Base-by-base conservation (phyloP, 2,329 filamentous ascomycete species). In the Fusarium staphyleae region DNA sequence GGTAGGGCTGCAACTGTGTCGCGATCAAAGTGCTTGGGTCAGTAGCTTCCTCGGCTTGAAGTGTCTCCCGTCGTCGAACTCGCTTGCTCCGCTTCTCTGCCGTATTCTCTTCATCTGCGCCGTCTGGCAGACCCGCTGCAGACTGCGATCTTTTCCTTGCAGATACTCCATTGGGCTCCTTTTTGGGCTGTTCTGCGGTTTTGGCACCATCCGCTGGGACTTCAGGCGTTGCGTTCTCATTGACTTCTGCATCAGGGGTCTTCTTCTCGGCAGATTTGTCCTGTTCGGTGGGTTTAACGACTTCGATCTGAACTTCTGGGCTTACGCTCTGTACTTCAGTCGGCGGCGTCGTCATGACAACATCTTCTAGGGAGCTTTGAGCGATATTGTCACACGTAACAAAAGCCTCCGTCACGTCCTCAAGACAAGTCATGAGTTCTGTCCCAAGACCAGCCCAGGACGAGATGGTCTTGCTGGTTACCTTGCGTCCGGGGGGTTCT, bases 1-100 rank as follows among this genome's bases (percentile, higher is more conserved):
- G 82, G 40, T 78, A 81, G 2, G 81, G 79, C 60, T 83, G 79
- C 4, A 87, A 70, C 61, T 86, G 82, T 44, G 78, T 79, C 2
- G 82, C 80, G 45, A 81, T 77, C 19, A 81, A 72, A 1, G 77
- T 78, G 43, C 77, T 80, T 6, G 81, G 76, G 54, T 86, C 83
- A 12, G 80, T 69, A 0, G 73, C 70, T 41, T 85, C 84, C 29
- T 83, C 84, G 4, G 74, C 70, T 10, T 80, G 77, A 3, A 79
- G 81, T 35, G 87, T 85, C 30, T 76, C 74, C 43, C 74, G 63
- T 47, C 86, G 78, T 37, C 86, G 79, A 24, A 85, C 85, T 42
- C 87, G 77, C 66, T 89, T 89, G 70, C 85, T 88, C 50, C 86
- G 77, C 65, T 87, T 88, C 46, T 83, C 81, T 10, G 82, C 78